These are phyloP conservation scores for Stachybotrys chlorohalonatus DNA, from an alignment of 2,329 filamentous ascomycete species.

Conservation along the genomic window DNA sequence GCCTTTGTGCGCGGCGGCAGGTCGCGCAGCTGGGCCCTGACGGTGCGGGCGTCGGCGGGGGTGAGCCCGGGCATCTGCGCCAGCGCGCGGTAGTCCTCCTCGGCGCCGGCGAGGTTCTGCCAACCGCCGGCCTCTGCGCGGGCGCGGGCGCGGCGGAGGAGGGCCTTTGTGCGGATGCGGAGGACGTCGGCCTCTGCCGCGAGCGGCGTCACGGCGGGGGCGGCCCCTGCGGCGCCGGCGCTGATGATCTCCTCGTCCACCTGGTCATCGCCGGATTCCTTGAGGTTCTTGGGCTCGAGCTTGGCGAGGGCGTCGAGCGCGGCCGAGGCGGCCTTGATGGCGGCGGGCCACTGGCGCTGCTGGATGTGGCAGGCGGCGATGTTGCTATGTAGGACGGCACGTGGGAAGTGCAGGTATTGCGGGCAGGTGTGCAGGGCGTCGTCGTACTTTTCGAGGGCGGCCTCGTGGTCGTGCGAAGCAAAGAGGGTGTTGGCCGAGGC, in stretches of 20 bases:
- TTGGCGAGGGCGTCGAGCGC: conserved; percentile 66
- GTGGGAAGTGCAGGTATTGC: conserved; percentile 77
- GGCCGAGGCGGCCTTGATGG: conserved; percentile 62
- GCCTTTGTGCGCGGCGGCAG: conserved; percentile 63
- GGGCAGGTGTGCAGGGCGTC: conserved; percentile 71
- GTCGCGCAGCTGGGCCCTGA: conserved; percentile 54
- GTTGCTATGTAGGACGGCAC: conserved; percentile 81
- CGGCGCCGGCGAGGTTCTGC: conserved; percentile 68
- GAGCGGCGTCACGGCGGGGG: conserved; percentile 19
- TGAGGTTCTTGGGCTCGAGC: conserved; percentile 27
- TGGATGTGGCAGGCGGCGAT: conserved; percentile 84
- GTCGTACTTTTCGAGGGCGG: conserved; percentile 76
- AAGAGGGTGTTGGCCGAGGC: conserved; percentile 74
- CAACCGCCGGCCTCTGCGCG: conserved; percentile 65
- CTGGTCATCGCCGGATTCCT: conserved; percentile 32
- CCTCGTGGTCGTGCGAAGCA: conserved; percentile 57
- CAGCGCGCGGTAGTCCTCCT: conserved; percentile 70
- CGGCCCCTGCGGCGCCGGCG: conserved; percentile 44
- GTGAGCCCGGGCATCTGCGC: conserved; percentile 46
- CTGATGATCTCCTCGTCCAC: conserved; percentile 52
- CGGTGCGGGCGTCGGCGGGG: conserved; percentile 55
- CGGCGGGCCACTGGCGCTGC: conserved; percentile 75
- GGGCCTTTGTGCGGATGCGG: conserved; percentile 72
- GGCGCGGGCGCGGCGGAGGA: conserved; percentile 70
- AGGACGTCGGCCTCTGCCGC: conserved; percentile 45